phyloP scores from a whole-genome alignment of 768 basidiomycete genomes.

The Trametes cingulata region DNA sequence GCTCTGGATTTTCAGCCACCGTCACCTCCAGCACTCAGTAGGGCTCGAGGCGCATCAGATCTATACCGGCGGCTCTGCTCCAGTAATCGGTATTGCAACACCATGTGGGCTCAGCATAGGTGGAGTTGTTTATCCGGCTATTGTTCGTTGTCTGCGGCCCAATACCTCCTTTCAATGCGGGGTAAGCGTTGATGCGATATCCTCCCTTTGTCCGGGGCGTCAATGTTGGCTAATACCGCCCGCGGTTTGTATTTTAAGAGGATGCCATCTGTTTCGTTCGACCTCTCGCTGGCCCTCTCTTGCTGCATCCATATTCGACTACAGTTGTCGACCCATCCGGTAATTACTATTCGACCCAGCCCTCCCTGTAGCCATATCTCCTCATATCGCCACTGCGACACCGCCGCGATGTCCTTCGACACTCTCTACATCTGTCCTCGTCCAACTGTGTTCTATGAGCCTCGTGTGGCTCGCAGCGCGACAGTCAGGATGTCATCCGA shows the following conservation, averaged over 20 bases:
- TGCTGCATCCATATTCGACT: no score
- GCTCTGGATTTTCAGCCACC: no score
- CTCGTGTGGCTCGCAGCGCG: neutral
- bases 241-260: neutral
- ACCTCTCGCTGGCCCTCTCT: no score
- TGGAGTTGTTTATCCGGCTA: neutral
- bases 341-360: no score
- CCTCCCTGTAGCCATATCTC: neutral
- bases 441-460: neutral
- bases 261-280: no score
- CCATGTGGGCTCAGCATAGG: neutral
- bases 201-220: conserved; percentile 6
- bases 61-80: no score
- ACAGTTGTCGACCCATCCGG: no score
- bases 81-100: neutral
- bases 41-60: no score
- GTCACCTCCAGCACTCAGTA: no score
- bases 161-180: neutral
- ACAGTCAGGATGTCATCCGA: no score
- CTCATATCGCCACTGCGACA: no score
- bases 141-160: neutral
- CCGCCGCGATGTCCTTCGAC: neutral
- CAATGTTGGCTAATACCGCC: neutral
- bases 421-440: neutral
- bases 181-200: neutral